A percentile compares a stretch with the other conserved stretches of the same genome.
Conservation (phyloP, 371 early-diverging fungal genomes). For the Mortierella sp. region DNA sequence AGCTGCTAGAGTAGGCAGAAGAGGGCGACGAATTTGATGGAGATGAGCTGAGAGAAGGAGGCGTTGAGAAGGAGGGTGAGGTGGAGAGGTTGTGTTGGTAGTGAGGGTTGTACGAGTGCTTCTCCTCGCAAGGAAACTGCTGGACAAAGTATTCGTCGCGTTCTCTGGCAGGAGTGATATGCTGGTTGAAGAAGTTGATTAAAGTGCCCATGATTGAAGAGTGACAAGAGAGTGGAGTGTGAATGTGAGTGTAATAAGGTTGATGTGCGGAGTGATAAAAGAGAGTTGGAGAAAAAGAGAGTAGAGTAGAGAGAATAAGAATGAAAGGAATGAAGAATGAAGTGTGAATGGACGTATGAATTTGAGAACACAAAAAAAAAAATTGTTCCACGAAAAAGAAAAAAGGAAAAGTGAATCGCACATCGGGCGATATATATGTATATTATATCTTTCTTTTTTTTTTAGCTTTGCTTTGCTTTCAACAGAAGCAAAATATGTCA, state of each 20-base stretch:
- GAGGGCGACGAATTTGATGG: constrained; percentile 63
- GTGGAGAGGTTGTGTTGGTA: constrained; percentile 50
- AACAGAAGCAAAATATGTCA: no score
- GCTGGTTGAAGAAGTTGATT: constrained; percentile 29
- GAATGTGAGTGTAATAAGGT: background rate
- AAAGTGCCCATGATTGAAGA: constrained; percentile 24
- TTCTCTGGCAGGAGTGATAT: constrained; percentile 14
- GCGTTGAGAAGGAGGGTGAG: constrained; percentile 46
- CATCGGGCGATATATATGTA: no score
- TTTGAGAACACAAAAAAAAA: background rate
- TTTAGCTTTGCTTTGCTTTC: no score
- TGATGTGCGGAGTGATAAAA: background rate
- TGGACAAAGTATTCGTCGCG: constrained; percentile 13
- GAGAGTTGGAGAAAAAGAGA: background rate
- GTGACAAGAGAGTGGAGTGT: background rate
- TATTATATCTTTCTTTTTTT: no score
- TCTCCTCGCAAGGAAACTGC: constrained; percentile 46
- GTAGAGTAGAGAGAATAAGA: background rate
- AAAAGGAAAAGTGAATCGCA: background rate
- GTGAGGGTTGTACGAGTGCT: constrained; percentile 48
- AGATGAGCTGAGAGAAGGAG: constrained; percentile 62
- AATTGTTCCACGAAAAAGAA: background rate
- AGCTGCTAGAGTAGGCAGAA: constrained; percentile 61
- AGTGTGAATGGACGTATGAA: no score
- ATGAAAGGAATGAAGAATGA: background rate